These are phyloP conservation scores for Daldinia grandis DNA, from an alignment of 495 filamentous ascomycete species.

Conservation along the genomic window DNA sequence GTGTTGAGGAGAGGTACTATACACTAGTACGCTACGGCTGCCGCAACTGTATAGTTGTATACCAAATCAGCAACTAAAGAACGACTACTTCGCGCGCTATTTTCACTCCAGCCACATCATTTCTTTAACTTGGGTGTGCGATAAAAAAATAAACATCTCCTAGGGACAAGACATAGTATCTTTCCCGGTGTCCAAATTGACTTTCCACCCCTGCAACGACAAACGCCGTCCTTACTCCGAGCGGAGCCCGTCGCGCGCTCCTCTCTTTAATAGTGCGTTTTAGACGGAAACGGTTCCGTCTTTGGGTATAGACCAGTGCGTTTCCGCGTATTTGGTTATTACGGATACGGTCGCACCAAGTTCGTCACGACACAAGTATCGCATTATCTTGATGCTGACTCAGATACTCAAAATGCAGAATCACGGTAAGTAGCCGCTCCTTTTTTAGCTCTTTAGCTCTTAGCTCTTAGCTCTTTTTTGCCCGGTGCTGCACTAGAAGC, in stretches of 20 bases:
- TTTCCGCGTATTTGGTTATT: background rate
- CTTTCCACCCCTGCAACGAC: slow-evolving; percentile 32
- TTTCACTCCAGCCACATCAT: slow-evolving; percentile 31
- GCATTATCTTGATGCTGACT: slow-evolving; percentile 39
- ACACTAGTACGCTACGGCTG: slow-evolving; percentile 8
- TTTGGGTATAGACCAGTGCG: background rate
- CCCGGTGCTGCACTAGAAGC: slow-evolving; percentile 24
- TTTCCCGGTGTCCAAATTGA: slow-evolving; percentile 21
- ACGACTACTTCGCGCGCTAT: background rate
- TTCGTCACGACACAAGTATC: slow-evolving; percentile 26
- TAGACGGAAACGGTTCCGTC: slow-evolving; percentile 39
- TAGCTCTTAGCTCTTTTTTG: background rate
- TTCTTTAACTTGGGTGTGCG: slow-evolving; percentile 25
- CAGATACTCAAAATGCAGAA: slow-evolving; percentile 41
- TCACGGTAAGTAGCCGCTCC: slow-evolving; percentile 35
- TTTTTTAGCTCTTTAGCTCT: slow-evolving; percentile 25
- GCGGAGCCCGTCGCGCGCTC: slow-evolving; percentile 33
- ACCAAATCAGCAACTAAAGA: slow-evolving; percentile 28
- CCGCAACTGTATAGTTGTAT: slow-evolving; percentile 15
- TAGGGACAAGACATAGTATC: slow-evolving; percentile 3
- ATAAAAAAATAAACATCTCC: slow-evolving; percentile 25
- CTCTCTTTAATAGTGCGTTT: slow-evolving; percentile 35
- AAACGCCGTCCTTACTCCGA: slow-evolving; percentile 42
- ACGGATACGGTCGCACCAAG: slow-evolving; percentile 25
- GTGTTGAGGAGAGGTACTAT: slow-evolving; percentile 4